Evolutionary conservation across 2,329 filamentous ascomycete genomes (phyloP).

Genomic region (Nemania bipapillata): DNA sequence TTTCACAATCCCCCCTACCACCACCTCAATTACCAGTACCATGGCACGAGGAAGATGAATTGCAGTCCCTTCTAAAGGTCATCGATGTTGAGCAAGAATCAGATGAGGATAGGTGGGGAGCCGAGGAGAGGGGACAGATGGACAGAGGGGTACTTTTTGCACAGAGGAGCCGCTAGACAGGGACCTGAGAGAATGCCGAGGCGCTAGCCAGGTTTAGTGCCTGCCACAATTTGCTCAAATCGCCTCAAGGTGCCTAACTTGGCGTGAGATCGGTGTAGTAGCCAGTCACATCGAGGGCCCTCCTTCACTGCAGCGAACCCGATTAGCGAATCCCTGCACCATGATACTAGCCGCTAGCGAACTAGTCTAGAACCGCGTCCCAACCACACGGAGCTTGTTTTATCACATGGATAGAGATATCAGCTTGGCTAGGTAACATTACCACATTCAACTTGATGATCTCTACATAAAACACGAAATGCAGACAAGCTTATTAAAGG

Average conservation of each 20-base stretch:
- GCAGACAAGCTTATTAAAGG: neutral
- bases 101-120: conserved; percentile 2
- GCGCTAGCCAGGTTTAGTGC: conserved; percentile 14
- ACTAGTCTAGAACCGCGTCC: neutral
- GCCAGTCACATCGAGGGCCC: conserved; percentile 35
- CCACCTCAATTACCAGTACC: neutral
- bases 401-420: neutral
- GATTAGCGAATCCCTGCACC: neutral
- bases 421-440: neutral
- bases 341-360: neutral
- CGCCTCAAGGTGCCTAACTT: conserved; percentile 50
- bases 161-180: conserved; percentile 2
- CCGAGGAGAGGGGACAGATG: conserved; percentile 17
- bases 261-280: neutral
- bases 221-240: conserved; percentile 61
- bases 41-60: neutral
- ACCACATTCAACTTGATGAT: neutral
- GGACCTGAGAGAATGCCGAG: conserved; percentile 19
- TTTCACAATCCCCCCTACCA: neutral
- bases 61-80: neutral
- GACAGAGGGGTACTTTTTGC: neutral
- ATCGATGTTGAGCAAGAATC: conserved; percentile 25
- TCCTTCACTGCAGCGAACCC: conserved; percentile 1
- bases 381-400: conserved; percentile 3
- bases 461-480: neutral